Percentiles rank a stretch among this genome's conserved stretches.
Conservation (phyloP, 2,329 filamentous ascomycete genomes). For the Zasmidium cellare region DNA sequence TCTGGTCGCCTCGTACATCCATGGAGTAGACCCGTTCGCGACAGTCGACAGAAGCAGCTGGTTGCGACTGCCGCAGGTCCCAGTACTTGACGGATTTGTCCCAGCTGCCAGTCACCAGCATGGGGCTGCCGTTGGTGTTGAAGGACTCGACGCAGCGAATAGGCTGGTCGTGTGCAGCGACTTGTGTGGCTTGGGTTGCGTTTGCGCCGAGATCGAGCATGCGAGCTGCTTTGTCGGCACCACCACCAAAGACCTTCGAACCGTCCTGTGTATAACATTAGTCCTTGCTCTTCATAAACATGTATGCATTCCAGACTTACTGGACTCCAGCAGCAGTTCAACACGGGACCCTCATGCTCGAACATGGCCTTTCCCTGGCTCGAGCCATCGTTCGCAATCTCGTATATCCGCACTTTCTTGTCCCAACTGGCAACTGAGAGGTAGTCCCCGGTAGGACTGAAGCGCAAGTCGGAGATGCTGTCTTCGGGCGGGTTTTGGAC, state of each 20-base stretch:
- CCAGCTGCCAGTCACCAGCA: conserved; percentile 91
- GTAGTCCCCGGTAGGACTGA: conserved; percentile 75
- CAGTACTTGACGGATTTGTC: conserved; percentile 90
- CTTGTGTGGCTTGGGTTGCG: conserved; percentile 50
- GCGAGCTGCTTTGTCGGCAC: conserved; percentile 87
- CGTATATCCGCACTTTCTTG: conserved; percentile 96
- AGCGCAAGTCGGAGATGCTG: conserved; percentile 82
- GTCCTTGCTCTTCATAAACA: not conserved
- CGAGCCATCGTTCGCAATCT: conserved; percentile 73
- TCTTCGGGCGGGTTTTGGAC: conserved; percentile 80
- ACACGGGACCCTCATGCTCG: conserved; percentile 80
- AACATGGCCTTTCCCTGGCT: conserved; percentile 84
- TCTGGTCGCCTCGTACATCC: conserved; percentile 72
- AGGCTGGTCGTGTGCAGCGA: conserved; percentile 82
- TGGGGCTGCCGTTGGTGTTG: conserved; percentile 63
- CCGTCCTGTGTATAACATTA: conserved; percentile 68
- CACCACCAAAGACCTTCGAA: conserved; percentile 80
- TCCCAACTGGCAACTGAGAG: conserved; percentile 94
- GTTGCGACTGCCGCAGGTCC: conserved; percentile 69
- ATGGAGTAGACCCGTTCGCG: conserved; percentile 86
- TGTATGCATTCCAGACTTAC: conserved; percentile 51
- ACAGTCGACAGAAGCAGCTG: conserved; percentile 65
- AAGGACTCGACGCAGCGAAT: conserved; percentile 73
- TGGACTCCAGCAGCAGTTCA: conserved; percentile 85
- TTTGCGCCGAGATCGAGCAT: conserved; percentile 76